Percentiles rank a stretch among this genome's conserved stretches.
phyloP scores from a whole-genome alignment of 2,329 filamentous ascomycete genomes.

The Amphichorda felina region DNA sequence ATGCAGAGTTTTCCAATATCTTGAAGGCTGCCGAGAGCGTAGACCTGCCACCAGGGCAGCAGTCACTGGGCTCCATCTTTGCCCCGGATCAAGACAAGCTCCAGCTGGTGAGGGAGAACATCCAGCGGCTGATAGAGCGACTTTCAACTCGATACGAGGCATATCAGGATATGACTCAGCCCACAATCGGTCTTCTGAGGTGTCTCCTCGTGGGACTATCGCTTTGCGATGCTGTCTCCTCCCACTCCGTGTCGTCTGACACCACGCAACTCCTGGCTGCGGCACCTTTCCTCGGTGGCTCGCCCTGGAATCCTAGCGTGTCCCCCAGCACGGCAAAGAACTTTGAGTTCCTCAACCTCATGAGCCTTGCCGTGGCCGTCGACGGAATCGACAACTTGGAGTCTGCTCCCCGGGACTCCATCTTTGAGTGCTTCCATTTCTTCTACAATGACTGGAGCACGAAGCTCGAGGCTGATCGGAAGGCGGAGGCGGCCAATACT shows the following conservation, averaged over 20 bases:
- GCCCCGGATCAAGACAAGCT: slow-evolving; percentile 20
- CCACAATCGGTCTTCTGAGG: slow-evolving; percentile 66
- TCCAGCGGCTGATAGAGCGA: slow-evolving; percentile 59
- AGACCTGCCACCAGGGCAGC: slow-evolving; percentile 24
- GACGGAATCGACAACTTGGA: slow-evolving; percentile 32
- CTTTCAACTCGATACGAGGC: slow-evolving; percentile 59
- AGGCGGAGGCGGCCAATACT: slow-evolving; percentile 58
- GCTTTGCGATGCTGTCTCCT: slow-evolving; percentile 35
- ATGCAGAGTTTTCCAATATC: slow-evolving; percentile 73
- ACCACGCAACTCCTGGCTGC: slow-evolving; percentile 27
- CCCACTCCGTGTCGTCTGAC: slow-evolving; percentile 24
- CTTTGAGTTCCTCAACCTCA: slow-evolving; percentile 38
- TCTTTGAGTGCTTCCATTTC: slow-evolving; percentile 56
- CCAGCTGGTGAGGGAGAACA: slow-evolving; percentile 38
- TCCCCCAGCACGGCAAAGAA: slow-evolving; percentile 12
- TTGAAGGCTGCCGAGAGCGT: slow-evolving; percentile 49
- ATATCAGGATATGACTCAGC: slow-evolving; percentile 77
- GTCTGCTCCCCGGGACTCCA: slow-evolving; percentile 30
- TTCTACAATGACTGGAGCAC: slow-evolving; percentile 75
- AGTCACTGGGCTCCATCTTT: slow-evolving; percentile 11
- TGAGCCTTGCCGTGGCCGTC: slow-evolving; percentile 27
- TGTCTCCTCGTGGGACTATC: slow-evolving; percentile 68
- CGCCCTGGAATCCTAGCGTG: slow-evolving; percentile 11
- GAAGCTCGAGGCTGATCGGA: slow-evolving; percentile 64
- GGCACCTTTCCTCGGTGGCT: slow-evolving; percentile 46